Percentiles rank a stretch among this genome's conserved stretches.
Conservation (phyloP, 257 asterid species). For the Lycium ferocissimum region DNA sequence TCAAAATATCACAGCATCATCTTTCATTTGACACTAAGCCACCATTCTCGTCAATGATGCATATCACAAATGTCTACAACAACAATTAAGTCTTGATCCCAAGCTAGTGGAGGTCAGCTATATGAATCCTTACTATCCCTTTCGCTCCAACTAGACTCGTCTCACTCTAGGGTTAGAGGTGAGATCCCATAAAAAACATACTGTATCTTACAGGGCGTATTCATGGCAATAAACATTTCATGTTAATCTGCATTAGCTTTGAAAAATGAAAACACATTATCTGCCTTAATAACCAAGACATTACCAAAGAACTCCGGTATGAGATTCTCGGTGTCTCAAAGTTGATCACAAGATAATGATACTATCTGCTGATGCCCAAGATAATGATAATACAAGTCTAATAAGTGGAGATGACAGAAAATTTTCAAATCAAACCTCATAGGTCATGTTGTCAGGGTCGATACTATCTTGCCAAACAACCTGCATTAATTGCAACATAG, state of each 20-base stretch:
- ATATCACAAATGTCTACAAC: background rate
- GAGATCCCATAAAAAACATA: background rate
- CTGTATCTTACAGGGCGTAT: background rate
- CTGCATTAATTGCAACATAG: conserved; percentile 43
- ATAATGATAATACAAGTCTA: background rate
- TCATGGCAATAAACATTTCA: background rate
- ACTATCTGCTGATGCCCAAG: background rate
- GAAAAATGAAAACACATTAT: background rate
- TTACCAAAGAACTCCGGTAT: background rate
- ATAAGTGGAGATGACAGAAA: background rate
- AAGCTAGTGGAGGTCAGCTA: background rate
- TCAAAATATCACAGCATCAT: background rate
- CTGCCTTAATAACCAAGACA: background rate
- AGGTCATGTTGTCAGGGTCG: conserved; percentile 82
- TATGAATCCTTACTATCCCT: background rate
- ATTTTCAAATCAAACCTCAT: conserved; percentile 57
- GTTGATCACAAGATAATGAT: background rate
- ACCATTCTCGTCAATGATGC: background rate
- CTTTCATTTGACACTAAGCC: conserved; percentile 9
- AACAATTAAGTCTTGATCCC: background rate
- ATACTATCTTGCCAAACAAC: conserved; percentile 73
- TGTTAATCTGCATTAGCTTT: background rate
- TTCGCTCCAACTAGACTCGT: background rate
- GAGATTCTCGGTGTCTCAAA: conserved; percentile 15
- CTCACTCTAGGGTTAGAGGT: background rate